Percentiles rank a stretch among this genome's conserved stretches.
Conservation (phyloP, 257 asterid genomes). For the Nicotiana tabacum region DNA sequence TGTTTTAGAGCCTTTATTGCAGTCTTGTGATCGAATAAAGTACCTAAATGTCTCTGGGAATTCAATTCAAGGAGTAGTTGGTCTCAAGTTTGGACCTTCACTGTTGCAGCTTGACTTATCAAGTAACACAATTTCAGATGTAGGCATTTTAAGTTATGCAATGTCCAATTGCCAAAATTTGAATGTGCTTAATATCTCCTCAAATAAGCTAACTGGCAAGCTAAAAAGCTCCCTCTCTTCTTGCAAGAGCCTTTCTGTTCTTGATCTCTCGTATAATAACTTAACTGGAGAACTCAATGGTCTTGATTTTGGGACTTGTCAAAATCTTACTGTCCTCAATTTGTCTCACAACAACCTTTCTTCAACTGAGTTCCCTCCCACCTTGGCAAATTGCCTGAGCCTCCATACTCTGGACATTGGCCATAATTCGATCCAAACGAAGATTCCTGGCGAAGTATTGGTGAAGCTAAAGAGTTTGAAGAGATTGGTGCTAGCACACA, state of each 20-base stretch:
- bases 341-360: constrained; percentile 56
- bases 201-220: constrained; percentile 49
- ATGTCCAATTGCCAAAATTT: constrained; percentile 55
- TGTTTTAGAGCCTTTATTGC: constrained; percentile 35
- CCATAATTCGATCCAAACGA: constrained; percentile 40
- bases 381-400: constrained; percentile 48
- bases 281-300: constrained; percentile 42
- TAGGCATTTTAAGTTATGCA: constrained; percentile 31
- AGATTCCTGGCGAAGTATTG: constrained; percentile 50
- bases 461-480: constrained; percentile 51
- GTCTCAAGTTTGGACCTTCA: constrained; percentile 53
- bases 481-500: constrained; percentile 44
- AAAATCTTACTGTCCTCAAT: constrained; percentile 45
- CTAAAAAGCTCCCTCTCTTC: constrained; percentile 34
- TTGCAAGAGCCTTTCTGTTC: constrained; percentile 47
- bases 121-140: constrained; percentile 49
- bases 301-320: constrained; percentile 45
- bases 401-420: constrained; percentile 57
- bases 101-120: constrained; percentile 59
- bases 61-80: constrained; percentile 44
- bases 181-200: constrained; percentile 50
- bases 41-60: constrained; percentile 66
- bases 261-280: constrained; percentile 71
- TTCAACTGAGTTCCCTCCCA: constrained; percentile 47
- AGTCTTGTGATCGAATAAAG: constrained; percentile 38